Conservation (phyloP, 345 rosid genomes). For the Corchorus capsularis region DNA sequence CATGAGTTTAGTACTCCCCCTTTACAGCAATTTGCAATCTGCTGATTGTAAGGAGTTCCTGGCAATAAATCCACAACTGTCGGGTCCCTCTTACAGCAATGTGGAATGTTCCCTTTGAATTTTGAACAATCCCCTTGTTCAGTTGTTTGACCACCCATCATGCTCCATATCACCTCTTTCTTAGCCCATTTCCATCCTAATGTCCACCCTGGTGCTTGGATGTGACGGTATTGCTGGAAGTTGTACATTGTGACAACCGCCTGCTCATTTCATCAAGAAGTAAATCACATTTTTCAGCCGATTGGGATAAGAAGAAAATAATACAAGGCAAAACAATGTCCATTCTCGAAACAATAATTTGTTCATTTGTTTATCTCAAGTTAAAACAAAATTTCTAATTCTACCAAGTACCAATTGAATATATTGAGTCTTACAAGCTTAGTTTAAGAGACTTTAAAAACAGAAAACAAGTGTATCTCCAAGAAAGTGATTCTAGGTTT, state of each 20-base stretch:
- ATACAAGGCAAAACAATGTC: not conserved
- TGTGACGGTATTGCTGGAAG: constrained; percentile 89
- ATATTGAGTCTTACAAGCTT: not conserved
- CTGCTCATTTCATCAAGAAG: constrained; percentile 34
- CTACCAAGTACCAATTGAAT: not conserved
- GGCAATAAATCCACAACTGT: constrained; percentile 83
- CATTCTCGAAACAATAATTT: not conserved
- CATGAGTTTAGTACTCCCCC: constrained; percentile 83
- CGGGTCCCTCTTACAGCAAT: constrained; percentile 80
- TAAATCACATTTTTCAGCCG: constrained; percentile 9
- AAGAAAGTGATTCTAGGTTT: not conserved
- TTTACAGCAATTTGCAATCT: constrained; percentile 78
- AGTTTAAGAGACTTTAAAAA: not conserved
- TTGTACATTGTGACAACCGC: constrained; percentile 75
- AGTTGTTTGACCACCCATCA: constrained; percentile 77
- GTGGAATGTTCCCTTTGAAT: constrained; percentile 78
- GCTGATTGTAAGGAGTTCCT: constrained; percentile 70
- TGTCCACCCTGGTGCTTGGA: constrained; percentile 80
- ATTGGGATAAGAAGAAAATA: not conserved
- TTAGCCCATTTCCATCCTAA: constrained; percentile 83
- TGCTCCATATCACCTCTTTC: constrained; percentile 83
- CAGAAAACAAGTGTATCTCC: not conserved
- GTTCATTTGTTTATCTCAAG: not conserved
- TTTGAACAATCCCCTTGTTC: constrained; percentile 93
- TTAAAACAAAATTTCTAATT: not conserved